These are phyloP conservation scores for Phytophthora foliorum DNA, from an alignment of 352 stramenopile genomes.

Conservation along the genomic window DNA sequence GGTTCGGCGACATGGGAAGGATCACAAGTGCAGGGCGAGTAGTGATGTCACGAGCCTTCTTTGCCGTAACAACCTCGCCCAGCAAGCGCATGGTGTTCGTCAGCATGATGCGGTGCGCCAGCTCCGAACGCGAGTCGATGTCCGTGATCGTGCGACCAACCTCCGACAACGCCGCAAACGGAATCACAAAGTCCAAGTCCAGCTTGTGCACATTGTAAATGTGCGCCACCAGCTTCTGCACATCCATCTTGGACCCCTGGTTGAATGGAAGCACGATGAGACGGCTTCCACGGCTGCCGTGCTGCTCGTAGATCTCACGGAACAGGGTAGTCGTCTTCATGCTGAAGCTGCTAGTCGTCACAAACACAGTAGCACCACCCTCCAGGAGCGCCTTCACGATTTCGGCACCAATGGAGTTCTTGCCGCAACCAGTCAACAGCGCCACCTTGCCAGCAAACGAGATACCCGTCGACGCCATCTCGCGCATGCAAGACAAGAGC, in stretches of 20 bases:
- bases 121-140: slow-evolving; percentile 82
- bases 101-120: slow-evolving; percentile 90
- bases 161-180: slow-evolving; percentile 89
- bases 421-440: slow-evolving; percentile 86
- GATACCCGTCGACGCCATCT: slow-evolving; percentile 86
- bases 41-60: slow-evolving; percentile 73
- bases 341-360: slow-evolving; percentile 86
- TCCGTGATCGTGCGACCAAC: slow-evolving; percentile 81
- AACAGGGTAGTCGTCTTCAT: slow-evolving; percentile 66
- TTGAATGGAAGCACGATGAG: slow-evolving; percentile 90
- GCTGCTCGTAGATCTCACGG: slow-evolving; percentile 87
- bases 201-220: slow-evolving; percentile 88
- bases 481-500: slow-evolving; percentile 84
- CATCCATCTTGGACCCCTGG: slow-evolving; percentile 84
- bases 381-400: slow-evolving; percentile 88
- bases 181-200: slow-evolving; percentile 89
- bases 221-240: slow-evolving; percentile 74
- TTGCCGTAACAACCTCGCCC: slow-evolving; percentile 79
- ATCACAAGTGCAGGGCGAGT: slow-evolving; percentile 84
- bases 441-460: slow-evolving; percentile 90
- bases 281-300: slow-evolving; percentile 81
- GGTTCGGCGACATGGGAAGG: slow-evolving; percentile 88
- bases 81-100: slow-evolving; percentile 89
- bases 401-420: slow-evolving; percentile 88
- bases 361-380: slow-evolving; percentile 87